These are phyloP conservation scores for Durotheca rogersii DNA, from an alignment of 495 filamentous ascomycete genomes.

Conservation along the genomic window DNA sequence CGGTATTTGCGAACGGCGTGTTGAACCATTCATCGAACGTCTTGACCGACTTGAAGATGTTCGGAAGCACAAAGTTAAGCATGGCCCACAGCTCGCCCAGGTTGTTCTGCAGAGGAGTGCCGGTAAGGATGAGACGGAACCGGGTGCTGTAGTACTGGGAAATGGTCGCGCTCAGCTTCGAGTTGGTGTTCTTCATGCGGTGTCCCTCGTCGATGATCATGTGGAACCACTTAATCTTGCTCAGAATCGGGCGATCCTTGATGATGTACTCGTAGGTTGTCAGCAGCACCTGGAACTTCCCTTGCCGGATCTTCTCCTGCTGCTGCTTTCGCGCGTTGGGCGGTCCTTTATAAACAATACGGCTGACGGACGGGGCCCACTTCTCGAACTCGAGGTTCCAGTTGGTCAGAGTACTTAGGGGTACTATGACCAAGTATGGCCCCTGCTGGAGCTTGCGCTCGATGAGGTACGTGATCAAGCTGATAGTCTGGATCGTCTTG, in stretches of 20 bases:
- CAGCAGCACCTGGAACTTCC: conserved; percentile 91
- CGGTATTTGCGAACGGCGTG: conserved; percentile 97
- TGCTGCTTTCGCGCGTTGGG: conserved; percentile 86
- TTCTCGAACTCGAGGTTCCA: conserved; percentile 99
- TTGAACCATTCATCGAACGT: conserved; percentile 99
- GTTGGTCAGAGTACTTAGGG: conserved; percentile 93
- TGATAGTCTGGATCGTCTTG: conserved; percentile 99
- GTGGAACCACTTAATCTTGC: conserved; percentile 98
- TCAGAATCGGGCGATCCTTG: conserved; percentile 90
- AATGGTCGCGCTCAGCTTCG: conserved; percentile 91
- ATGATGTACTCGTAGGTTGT: conserved; percentile 99
- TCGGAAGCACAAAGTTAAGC: conserved; percentile 96
- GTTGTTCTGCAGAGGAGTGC: conserved; percentile 97
- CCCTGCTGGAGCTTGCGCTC: conserved; percentile 92
- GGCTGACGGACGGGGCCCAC: conserved; percentile 85
- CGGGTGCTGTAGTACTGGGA: conserved; percentile 92
- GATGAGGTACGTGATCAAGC: conserved; percentile 93
- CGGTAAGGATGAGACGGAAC: conserved; percentile 94
- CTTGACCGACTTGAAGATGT: conserved; percentile 98
- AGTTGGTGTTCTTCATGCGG: conserved; percentile 99
- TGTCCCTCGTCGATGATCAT: conserved; percentile 99
- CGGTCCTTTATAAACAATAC: conserved; percentile 95
- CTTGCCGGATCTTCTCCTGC: conserved; percentile 90
- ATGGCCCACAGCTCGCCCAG: conserved; percentile 94
- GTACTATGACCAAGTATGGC: conserved; percentile 94